Evolutionary conservation across 257 asterid genomes (phyloP), one percentile per base, ranked within the genome.

Genomic region (Ilex aquifolium): DNA sequence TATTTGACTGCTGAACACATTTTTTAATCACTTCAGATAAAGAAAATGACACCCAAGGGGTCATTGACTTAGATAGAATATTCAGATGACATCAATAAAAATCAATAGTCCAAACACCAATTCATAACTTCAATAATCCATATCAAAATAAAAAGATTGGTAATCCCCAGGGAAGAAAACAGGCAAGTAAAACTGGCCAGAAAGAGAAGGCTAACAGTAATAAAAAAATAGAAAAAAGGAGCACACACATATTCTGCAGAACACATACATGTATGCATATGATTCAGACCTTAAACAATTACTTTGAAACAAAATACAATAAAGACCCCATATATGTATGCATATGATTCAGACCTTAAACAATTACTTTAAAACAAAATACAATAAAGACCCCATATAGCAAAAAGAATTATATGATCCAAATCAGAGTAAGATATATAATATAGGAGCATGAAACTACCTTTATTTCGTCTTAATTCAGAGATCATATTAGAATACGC

Each of bases 401-500:
- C 10, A 15, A 32, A 59, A 4, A 59, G 4, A 31, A 15, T 17
- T 39, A 62, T 53, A 36, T 44, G 17, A 53, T 29, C 62, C 61
- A 57, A 59, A 52, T 42, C 63, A 61, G 44, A 65, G 70, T 11
- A 49, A 15, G 17, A 15, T 46, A 49, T 58, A 55, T 70, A 68
- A 70, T 55, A 62, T 65, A 80, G 78, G 80, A 86, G 77, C 88
- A 77, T 67, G 85, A 85, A 82, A 74, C 95, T 87, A 90, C 95
- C 97, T 90, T 85, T 78, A 83, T 83, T 81, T 83, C 91, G 77
- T 79, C 88, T 80, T 86, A 85, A 77, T 82, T 90, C 97, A 85
- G 96, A 83, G 88, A 84, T 86, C 96, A 85, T 78, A 75, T 84
- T 72, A 86, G 95, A 78, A 82, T 70, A 86, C 93, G 89, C 89